Evolutionary conservation across 176 grass and related monocot genomes (phyloP), one percentile per base, ranked within the genome.

Genomic region (Saccharum spontaneum): DNA sequence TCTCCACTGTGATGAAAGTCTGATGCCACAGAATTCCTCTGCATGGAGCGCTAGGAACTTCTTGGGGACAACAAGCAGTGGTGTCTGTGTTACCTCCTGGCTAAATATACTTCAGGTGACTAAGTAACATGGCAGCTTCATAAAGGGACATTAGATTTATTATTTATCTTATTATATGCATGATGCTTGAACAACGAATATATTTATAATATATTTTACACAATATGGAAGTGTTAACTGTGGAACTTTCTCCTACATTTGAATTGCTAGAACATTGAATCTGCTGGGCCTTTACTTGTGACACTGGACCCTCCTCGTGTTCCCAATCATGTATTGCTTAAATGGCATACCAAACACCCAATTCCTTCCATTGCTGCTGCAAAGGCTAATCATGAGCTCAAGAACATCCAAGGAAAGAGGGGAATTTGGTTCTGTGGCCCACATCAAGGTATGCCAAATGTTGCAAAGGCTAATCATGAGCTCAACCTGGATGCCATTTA

Each of bases 31-130:
- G 45, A 95, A 90, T 85, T 69, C 71, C 50, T 89, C 87, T 0
- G 96, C 93, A 26, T 98, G 93, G 96, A 93, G 95, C 67, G 79
- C 95, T 39, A 93, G 90, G 95, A 98, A 98, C 57, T 95, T 98
- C 85, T 72, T 95, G 68, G 85, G 90, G 23, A 87, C 90, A 18
- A 97, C 84, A 3, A 81, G 76, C 17, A 86, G 15, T 7, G 87
- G 89, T 1, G 91, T 85, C 20, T 93, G 83, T 70, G 79, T 98
- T 63, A 98, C 96, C 80, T 95, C 87, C 78, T 98, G 93, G 96
- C 50, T 98, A 48, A 98, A 98, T 50, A 49, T 95, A 15, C 85
- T 98, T 65, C 91, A 98, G 93, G 96, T 95, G 37, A 16, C 79
- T 46, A 48, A 79, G 16, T 79, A 46, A 48, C 61, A 77, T 49